Base-by-base conservation (phyloP, 2,329 filamentous ascomycete genomes). In the Chrysoporthe deuterocubensis region DNA sequence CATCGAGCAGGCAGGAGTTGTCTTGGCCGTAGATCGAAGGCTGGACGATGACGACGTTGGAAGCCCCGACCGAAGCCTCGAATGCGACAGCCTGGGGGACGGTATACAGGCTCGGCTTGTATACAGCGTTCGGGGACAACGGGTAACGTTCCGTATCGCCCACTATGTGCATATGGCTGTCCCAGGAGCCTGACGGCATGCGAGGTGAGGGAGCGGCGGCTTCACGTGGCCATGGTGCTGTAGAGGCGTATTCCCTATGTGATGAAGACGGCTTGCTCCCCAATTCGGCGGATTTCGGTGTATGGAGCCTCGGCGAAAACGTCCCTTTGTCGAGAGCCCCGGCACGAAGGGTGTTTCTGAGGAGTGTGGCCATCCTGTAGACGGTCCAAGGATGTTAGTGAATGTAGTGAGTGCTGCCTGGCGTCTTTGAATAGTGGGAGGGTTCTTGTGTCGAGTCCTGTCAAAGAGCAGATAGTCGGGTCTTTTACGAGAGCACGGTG, bases 1-100 rank as follows among this genome's bases (percentile, higher is more conserved):
- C 74, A 57, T 76, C 74, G 62, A 78, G 69, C 18, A 77, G 71
- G 26, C 71, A 76, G 2, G 71, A 71, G 66, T 77, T 76, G 67
- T 78, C 75, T 32, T 72, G 73, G 26, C 72, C 71, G 52, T 78
- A 78, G 5, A 77, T 72, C 3, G 76, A 77, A 14, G 75, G 71
- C 44, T 74, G 73, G 5, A 78, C 74, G 3, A 77, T 67, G 66
- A 58, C 75, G 69, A 50, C 72, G 67, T 65, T 76, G 69, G 43
- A 71, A 65, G 59, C 77, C 70, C 56, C 73, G 69, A 62, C 76
- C 48, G 72, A 63, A 66, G 69, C 50, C 71, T 74, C 64, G 62
- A 73, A 56, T 43, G 67, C 56, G 65, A 70, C 62, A 67, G 70
- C 64, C 43, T 69, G 64, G 11, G 64, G 57, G 34, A 68, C 58